Evolutionary conservation across 495 filamentous ascomycete genomes (phyloP), one percentile per base, ranked within the genome.

Genomic region (Neurospora sp.): DNA sequence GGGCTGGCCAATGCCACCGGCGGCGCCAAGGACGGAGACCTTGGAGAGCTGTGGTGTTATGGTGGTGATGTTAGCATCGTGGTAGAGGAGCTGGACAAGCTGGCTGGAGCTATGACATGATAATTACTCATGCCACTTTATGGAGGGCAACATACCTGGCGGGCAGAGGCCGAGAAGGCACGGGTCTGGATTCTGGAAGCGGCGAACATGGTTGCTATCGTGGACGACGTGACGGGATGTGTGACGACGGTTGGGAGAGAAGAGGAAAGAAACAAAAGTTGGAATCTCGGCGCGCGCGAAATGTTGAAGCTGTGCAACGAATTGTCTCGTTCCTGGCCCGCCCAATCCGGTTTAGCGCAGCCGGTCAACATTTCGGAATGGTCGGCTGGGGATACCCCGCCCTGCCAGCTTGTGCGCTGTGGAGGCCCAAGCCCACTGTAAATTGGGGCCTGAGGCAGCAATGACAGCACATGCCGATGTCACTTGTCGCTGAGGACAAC

Each of bases 1-100:
- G 79, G 96, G 96, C 88, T 99, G 96, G 81, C 96, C 96, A 85
- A 99, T 99, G 82, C 96, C 96, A 85, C 96, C 96, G 82, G 91
- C 91, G 76, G 95, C 96, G 86, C 96, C 96, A 79, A 98, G 91
- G 72, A 99, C 94, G 78, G 94, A 90, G 77, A 99, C 96, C 21
- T 38, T 70, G 66, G 70, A n/a, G 43, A n/a, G 37, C n/a, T 59
- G 62, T 59, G 38, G 3, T 48, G 70, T 37, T 19, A 39, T 6
- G 4, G 10, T 38, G n/a, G 24, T 73, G 40, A 39, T 36, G 69
- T 70, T 71, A 38, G 70, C 42, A 38, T 19, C 40, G 19, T n/a
- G 43, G 66, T 70, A 11, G 36, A 45, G 73, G 39, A 19, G 69
- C 42, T 39, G 19, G 42, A 43, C 42, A n/a, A n/a, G 42, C 40